phyloP scores from a whole-genome alignment of 257 asterid genomes.

The Nyctanthes arbortristis region DNA sequence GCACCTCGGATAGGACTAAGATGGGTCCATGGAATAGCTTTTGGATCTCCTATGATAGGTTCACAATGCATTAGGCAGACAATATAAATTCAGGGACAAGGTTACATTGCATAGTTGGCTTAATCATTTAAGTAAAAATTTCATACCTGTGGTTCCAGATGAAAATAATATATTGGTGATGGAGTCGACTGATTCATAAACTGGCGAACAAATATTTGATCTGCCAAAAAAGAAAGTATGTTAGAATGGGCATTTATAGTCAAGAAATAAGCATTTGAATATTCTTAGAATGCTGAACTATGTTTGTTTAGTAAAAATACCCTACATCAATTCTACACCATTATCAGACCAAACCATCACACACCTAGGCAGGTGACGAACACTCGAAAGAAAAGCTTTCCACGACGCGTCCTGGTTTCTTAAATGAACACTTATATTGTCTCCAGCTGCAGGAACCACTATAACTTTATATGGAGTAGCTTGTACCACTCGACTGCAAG shows the following conservation, averaged over 20 bases:
- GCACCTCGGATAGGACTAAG: slow-evolving; percentile 86
- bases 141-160: slow-evolving; percentile 86
- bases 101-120: not conserved
- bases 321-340: not conserved
- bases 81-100: not conserved
- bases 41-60: slow-evolving; percentile 73
- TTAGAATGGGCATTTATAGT: not conserved
- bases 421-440: slow-evolving; percentile 57
- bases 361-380: slow-evolving; percentile 57
- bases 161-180: slow-evolving; percentile 84
- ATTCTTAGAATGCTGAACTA: slow-evolving; percentile 2
- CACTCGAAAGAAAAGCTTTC: slow-evolving; percentile 62
- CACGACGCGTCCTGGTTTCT: slow-evolving; percentile 72
- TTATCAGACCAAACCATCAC: not conserved
- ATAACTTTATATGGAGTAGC: slow-evolving; percentile 64
- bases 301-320: not conserved
- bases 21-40: slow-evolving; percentile 96
- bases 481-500: slow-evolving; percentile 80
- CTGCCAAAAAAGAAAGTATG: slow-evolving; percentile 42
- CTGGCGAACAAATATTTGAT: slow-evolving; percentile 55
- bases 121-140: slow-evolving; percentile 11
- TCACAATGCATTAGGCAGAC: slow-evolving; percentile 9
- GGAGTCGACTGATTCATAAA: slow-evolving; percentile 64
- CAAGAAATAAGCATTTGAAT: slow-evolving; percentile 14
- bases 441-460: slow-evolving; percentile 75